Evolutionary conservation across 2,329 filamentous ascomycete species (phyloP).

Genomic region (Teratosphaeria viscida): DNA sequence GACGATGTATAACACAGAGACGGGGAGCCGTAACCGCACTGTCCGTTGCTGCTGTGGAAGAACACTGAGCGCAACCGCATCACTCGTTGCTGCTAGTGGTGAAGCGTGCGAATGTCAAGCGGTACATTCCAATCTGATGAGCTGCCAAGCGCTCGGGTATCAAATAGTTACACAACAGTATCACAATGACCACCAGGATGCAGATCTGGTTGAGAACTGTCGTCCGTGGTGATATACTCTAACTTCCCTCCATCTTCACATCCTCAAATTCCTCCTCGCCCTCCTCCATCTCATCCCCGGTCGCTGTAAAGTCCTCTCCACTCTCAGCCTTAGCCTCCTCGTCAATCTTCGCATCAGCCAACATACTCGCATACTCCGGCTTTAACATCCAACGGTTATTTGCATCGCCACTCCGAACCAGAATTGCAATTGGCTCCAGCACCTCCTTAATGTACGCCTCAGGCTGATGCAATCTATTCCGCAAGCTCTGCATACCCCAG

Average conservation of each 20-base stretch:
- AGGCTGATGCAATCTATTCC: conserved; percentile 67
- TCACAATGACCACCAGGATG: not conserved
- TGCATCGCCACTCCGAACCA: conserved; percentile 75
- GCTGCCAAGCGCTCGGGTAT: not conserved
- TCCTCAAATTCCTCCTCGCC: conserved; percentile 37
- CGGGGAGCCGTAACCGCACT: not conserved
- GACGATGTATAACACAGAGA: not conserved
- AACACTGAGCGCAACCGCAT: not conserved
- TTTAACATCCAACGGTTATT: conserved; percentile 78
- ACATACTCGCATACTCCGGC: conserved; percentile 49
- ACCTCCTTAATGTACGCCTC: conserved; percentile 86
- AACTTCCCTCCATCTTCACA: conserved; percentile 18
- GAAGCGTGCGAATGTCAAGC: not conserved
- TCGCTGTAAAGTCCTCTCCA: conserved; percentile 29
- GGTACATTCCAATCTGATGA: not conserved
- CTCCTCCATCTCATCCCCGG: conserved; percentile 28
- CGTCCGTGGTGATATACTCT: not conserved
- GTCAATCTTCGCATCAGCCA: conserved; percentile 29
- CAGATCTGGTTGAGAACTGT: not conserved
- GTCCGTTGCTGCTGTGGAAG: not conserved
- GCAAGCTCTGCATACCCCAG: conserved; percentile 87
- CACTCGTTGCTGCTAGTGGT: not conserved
- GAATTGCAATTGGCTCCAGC: conserved; percentile 68
- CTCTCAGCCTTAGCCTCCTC: conserved; percentile 35
- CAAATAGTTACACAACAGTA: not conserved